phyloP scores from a whole-genome alignment of 495 filamentous ascomycete species.

The Penicillium chermesinum region DNA sequence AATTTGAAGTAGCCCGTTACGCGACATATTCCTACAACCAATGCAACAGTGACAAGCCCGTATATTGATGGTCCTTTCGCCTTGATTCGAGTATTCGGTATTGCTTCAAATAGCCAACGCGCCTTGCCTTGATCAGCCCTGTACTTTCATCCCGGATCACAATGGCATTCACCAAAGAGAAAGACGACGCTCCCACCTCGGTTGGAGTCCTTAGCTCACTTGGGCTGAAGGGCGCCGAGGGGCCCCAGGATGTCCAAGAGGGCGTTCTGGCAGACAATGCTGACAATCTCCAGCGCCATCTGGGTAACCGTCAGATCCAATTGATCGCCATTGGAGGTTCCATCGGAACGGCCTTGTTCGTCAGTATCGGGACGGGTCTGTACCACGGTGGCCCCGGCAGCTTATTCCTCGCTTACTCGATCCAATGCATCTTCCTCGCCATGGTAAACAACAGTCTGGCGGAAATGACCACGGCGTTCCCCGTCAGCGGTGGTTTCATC shows the following conservation, averaged over 20 bases:
- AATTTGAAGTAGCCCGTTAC: background rate
- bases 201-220: constrained; percentile 11
- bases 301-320: constrained; percentile 46
- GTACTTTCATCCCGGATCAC: background rate
- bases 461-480: constrained; percentile 49
- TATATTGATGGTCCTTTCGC: background rate
- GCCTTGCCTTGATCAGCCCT: background rate
- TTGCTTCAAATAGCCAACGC: background rate
- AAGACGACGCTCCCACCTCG: constrained; percentile 1
- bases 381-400: constrained; percentile 50
- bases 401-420: constrained; percentile 38
- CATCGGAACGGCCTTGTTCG: constrained; percentile 58
- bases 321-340: constrained; percentile 55
- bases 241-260: constrained; percentile 20
- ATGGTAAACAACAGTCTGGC: constrained; percentile 37
- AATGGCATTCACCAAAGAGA: constrained; percentile 16
- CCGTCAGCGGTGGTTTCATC: constrained; percentile 63
- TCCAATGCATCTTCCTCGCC: constrained; percentile 32
- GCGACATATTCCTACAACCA: background rate
- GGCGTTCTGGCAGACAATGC: constrained; percentile 24
- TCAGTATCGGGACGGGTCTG: constrained; percentile 27
- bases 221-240: constrained; percentile 10
- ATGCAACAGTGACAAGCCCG: background rate
- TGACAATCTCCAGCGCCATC: constrained; percentile 29
- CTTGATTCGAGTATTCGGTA: background rate